Percentiles rank a stretch among this genome's conserved stretches.
These are phyloP conservation scores for Murraya koenigii DNA, from an alignment of 345 rosid genomes.

Conservation along the genomic window DNA sequence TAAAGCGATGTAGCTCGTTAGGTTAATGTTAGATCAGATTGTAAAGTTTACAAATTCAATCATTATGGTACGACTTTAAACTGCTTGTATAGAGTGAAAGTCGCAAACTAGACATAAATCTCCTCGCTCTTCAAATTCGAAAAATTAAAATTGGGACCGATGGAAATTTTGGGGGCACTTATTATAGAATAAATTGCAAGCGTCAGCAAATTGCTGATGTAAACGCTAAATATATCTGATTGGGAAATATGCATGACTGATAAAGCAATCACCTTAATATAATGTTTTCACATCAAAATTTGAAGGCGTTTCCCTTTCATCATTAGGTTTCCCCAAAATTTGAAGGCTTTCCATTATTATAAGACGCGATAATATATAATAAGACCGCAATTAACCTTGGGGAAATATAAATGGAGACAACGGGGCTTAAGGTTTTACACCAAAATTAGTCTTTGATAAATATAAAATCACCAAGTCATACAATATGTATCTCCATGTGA, in stretches of 20 bases:
- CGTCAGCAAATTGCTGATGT: no score
- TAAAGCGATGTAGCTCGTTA: not conserved
- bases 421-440: not conserved
- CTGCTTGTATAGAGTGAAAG: not conserved
- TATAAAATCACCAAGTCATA: not conserved
- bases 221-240: no score
- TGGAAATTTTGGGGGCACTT: no score
- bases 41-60: no score
- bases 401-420: not conserved
- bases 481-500: constrained; percentile 12
- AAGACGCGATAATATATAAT: no score
- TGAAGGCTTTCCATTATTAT: not conserved
- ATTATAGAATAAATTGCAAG: no score
- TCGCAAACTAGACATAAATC: not conserved
- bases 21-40: no score
- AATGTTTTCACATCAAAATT: no score
- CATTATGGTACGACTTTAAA: no score
- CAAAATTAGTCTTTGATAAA: not conserved
- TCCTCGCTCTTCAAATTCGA: not conserved
- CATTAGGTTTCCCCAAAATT: not conserved
- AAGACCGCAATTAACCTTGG: not conserved
- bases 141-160: not conserved
- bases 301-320: not conserved
- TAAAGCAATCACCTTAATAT: no score
- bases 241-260: no score